These are phyloP conservation scores for Codiaeum variegatum DNA, from an alignment of 441 rosid species.

Conservation along the genomic window DNA sequence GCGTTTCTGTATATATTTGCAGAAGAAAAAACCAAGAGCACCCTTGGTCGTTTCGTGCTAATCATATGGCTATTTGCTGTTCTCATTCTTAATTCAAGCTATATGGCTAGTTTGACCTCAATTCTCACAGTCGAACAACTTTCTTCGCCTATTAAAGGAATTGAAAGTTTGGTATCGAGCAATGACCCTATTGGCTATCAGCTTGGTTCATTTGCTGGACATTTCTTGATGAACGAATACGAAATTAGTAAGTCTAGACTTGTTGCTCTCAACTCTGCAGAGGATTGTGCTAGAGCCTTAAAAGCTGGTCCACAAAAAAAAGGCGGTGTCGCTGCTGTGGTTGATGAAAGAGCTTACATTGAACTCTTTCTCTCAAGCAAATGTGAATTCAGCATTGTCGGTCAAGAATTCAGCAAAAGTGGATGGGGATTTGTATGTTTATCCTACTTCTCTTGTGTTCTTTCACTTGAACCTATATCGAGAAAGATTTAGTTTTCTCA, in stretches of 20 bases:
- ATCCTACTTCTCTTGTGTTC: background rate
- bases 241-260: constrained; percentile 29
- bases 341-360: constrained; percentile 32
- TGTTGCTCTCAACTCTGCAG: constrained; percentile 26
- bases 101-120: constrained; percentile 21
- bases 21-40: constrained; percentile 31
- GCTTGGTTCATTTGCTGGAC: constrained; percentile 22
- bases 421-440: constrained; percentile 41
- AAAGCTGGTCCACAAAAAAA: constrained; percentile 19
- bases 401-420: constrained; percentile 34
- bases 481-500: background rate
- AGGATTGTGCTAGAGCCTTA: constrained; percentile 28
- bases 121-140: constrained; percentile 18
- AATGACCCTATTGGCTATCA: constrained; percentile 18
- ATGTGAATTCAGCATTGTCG: constrained; percentile 31
- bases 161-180: constrained; percentile 8
- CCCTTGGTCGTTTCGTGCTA: constrained; percentile 34
- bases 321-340: constrained; percentile 33
- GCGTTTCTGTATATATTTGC: background rate
- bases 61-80: constrained; percentile 37
- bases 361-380: constrained; percentile 33
- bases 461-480: background rate
- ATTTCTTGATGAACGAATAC: constrained; percentile 22
- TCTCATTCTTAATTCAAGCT: constrained; percentile 32
- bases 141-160: constrained; percentile 13